Conservation (phyloP, 2,329 filamentous ascomycete genomes). For the Aureobasidium sp. region DNA sequence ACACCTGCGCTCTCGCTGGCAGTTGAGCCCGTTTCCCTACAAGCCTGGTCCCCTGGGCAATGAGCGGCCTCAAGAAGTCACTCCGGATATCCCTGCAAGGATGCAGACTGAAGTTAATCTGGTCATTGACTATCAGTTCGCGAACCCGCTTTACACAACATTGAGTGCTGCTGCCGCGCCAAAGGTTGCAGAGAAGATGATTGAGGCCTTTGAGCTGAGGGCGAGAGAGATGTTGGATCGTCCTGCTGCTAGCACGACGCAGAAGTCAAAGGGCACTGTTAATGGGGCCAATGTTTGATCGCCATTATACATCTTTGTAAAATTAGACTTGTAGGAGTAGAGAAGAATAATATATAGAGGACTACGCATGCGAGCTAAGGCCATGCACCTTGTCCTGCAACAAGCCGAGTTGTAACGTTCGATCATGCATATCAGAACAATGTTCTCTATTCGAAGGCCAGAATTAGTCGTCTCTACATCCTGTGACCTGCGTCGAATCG, state of each 20-base stretch:
- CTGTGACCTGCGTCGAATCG: too few species aligned
- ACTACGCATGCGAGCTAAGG: too few species aligned
- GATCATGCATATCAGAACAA: too few species aligned
- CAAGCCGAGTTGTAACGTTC: too few species aligned
- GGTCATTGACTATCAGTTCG: constrained; percentile 73
- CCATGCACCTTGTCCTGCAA: too few species aligned
- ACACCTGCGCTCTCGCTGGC: constrained; percentile 65
- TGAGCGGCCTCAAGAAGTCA: constrained; percentile 34
- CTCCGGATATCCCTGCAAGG: constrained; percentile 31
- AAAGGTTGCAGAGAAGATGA: constrained; percentile 80
- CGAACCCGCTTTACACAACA: constrained; percentile 79
- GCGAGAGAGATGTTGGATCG: constrained; percentile 51
- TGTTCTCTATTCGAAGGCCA: too few species aligned
- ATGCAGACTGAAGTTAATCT: constrained; percentile 67
- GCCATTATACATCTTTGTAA: neutral
- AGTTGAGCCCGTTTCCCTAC: constrained; percentile 46
- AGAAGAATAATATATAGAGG: neutral
- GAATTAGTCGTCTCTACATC: too few species aligned
- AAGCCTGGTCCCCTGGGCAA: constrained; percentile 29
- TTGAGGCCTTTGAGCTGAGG: constrained; percentile 83
- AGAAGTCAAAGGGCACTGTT: neutral
- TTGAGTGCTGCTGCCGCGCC: constrained; percentile 76
- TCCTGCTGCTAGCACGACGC: neutral
- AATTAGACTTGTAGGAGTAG: neutral
- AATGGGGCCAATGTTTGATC: neutral